Evolutionary conservation across 2,329 filamentous ascomycete species (phyloP).

Genomic region (Cladosporium oxysporum): DNA sequence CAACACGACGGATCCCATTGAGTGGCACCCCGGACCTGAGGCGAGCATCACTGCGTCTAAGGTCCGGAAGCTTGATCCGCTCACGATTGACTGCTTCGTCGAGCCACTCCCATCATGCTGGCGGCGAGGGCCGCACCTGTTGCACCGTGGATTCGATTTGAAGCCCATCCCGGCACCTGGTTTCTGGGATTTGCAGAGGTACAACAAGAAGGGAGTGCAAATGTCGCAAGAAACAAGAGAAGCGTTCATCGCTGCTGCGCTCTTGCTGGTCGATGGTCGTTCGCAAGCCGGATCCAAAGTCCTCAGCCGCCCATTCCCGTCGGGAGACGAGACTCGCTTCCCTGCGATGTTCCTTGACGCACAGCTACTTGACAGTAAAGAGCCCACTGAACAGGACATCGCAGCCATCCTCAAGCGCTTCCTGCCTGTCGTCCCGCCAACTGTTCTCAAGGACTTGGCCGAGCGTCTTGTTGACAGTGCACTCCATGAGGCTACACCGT

Average conservation of each 20-base stretch:
- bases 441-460: not conserved
- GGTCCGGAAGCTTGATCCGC: not conserved
- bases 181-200: conserved; percentile 15
- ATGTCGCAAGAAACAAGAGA: conserved; percentile 30
- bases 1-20: not conserved
- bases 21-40: not conserved
- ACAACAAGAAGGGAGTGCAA: not conserved
- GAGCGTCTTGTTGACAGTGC: not conserved
- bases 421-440: not conserved
- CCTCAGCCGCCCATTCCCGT: conserved; percentile 33
- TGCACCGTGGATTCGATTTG: not conserved
- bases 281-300: conserved; percentile 28
- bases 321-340: conserved; percentile 31
- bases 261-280: conserved; percentile 38
- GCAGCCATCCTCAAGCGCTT: not conserved
- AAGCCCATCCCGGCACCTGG: not conserved
- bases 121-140: not conserved
- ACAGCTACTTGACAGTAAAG: not conserved
- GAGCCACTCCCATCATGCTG: not conserved
- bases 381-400: not conserved
- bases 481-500: not conserved
- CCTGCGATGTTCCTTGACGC: conserved; percentile 39
- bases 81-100: not conserved
- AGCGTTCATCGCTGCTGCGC: conserved; percentile 36
- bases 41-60: not conserved